phyloP scores from a whole-genome alignment of 2,329 filamentous ascomycete species.

The Sarocladiaceae sp. region DNA sequence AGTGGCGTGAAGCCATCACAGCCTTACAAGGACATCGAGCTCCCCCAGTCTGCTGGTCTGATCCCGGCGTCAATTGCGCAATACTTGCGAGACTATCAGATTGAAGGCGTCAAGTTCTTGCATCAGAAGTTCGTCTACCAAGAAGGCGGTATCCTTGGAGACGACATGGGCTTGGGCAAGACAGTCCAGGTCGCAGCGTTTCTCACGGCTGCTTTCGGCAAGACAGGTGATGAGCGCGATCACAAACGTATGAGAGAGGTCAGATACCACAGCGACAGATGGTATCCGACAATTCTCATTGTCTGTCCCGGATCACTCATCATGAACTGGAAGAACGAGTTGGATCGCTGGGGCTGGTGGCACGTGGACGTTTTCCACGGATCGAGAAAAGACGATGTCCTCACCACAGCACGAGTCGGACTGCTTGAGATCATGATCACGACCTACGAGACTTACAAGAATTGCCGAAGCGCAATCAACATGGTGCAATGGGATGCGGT shows the following conservation, averaged over 20 bases:
- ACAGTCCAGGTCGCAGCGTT: slow-evolving; percentile 96
- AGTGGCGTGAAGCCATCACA: slow-evolving; percentile 60
- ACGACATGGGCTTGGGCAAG: slow-evolving; percentile 97
- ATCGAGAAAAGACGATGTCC: slow-evolving; percentile 58
- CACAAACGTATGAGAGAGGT: slow-evolving; percentile 84
- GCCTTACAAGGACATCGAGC: slow-evolving; percentile 68
- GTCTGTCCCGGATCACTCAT: slow-evolving; percentile 87
- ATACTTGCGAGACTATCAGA: slow-evolving; percentile 87
- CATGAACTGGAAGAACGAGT: slow-evolving; percentile 84
- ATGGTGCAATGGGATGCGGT: slow-evolving; percentile 89
- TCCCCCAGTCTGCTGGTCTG: slow-evolving; percentile 71
- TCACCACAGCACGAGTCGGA: slow-evolving; percentile 70
- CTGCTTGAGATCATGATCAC: slow-evolving; percentile 88
- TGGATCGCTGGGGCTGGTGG: slow-evolving; percentile 95
- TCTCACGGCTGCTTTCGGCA: slow-evolving; percentile 86
- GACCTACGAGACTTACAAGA: slow-evolving; percentile 87
- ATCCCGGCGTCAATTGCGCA: slow-evolving; percentile 89
- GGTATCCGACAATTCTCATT: slow-evolving; percentile 77
- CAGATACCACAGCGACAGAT: slow-evolving; percentile 56
- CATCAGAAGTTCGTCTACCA: slow-evolving; percentile 90
- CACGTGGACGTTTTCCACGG: slow-evolving; percentile 81
- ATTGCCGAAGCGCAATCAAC: slow-evolving; percentile 70
- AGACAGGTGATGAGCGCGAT: slow-evolving; percentile 85
- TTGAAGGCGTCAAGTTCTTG: slow-evolving; percentile 79
- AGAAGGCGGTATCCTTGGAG: slow-evolving; percentile 82